These are phyloP conservation scores for Arabidopsis thaliana DNA, from an alignment of 345 rosid species.

Conservation along the genomic window TAIR10.1 NC_003075.7:88501-89000, in stretches of 20 bases:
- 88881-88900: neutral
- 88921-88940: slow-evolving; percentile 14
- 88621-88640: slow-evolving; percentile 14
- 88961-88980: neutral
- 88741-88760: neutral
- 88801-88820: slow-evolving; percentile 21
- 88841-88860: slow-evolving; percentile 9
- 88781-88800: neutral
- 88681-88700: slow-evolving; percentile 8
- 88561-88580: slow-evolving; percentile 14
- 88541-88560: slow-evolving; percentile 38
- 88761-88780: slow-evolving; percentile 5
- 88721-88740: neutral
- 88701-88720: neutral
- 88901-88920: neutral
- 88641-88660: slow-evolving; percentile 2
- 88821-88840: neutral
- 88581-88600: slow-evolving; percentile 2
- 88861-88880: neutral
- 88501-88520: slow-evolving; percentile 58
- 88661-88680: neutral
- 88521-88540: slow-evolving; percentile 38
- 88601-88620: neutral
- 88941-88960: neutral
- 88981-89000: neutral